Evolutionary conservation across 2,329 filamentous ascomycete genomes (phyloP).

Genomic region (Curvularia eragrostidis): DNA sequence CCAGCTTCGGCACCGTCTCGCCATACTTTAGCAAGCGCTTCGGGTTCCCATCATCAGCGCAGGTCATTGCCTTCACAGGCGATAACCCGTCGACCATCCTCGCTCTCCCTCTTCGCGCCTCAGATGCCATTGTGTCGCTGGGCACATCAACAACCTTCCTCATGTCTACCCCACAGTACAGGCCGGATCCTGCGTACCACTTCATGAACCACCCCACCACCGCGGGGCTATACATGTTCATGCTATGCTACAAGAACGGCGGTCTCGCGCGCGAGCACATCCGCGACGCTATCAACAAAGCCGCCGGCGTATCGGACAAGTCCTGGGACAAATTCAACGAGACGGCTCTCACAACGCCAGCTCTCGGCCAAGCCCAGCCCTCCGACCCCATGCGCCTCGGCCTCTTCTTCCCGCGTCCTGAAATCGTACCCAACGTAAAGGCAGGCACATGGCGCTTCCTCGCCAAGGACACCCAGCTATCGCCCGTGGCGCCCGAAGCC

Average conservation of each 20-base stretch:
- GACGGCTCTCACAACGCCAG: constrained; percentile 69
- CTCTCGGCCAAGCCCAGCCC: constrained; percentile 65
- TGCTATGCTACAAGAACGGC: constrained; percentile 99
- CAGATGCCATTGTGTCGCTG: constrained; percentile 92
- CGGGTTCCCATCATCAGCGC: constrained; percentile 76
- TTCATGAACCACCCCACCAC: constrained; percentile 98
- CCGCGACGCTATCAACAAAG: constrained; percentile 75
- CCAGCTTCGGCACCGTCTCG: constrained; percentile 76
- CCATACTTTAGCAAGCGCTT: constrained; percentile 80
- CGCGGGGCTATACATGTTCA: constrained; percentile 95
- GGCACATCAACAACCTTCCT: constrained; percentile 97
- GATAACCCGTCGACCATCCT: constrained; percentile 97
- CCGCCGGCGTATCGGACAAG: constrained; percentile 53
- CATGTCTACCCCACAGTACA: constrained; percentile 93
- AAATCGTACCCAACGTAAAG: constrained; percentile 91
- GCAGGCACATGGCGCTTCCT: constrained; percentile 87
- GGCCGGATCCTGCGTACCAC: constrained; percentile 88
- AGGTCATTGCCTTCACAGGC: constrained; percentile 86
- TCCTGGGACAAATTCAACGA: constrained; percentile 84
- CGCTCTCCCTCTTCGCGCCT: constrained; percentile 81
- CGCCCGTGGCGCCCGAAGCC: constrained; percentile 52
- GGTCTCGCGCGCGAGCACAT: constrained; percentile 90
- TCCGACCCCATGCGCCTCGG: constrained; percentile 77
- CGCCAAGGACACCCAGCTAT: constrained; percentile 60
- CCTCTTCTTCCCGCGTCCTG: constrained; percentile 92